Evolutionary conservation across 1,284 basidiomycete genomes (phyloP).

Genomic region (Puccinia triticina): DNA sequence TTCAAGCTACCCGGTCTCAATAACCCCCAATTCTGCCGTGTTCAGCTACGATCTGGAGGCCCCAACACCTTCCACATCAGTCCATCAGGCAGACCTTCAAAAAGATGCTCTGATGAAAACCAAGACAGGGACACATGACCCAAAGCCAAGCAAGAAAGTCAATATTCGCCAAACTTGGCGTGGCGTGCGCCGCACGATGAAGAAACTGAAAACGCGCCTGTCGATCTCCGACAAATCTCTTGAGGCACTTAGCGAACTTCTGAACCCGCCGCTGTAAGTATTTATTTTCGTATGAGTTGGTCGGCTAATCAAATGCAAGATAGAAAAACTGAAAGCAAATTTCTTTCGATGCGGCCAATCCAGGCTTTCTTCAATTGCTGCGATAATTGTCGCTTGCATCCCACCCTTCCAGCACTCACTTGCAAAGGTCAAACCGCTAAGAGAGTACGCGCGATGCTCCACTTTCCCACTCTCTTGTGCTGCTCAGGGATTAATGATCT

Average conservation of each 20-base stretch:
- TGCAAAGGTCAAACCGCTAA: conserved; percentile 59
- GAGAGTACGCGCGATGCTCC: conserved; percentile 54
- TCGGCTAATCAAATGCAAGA: neutral
- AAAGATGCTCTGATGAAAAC: neutral
- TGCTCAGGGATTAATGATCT: neutral
- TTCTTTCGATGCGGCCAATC: conserved; percentile 55
- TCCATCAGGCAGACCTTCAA: neutral
- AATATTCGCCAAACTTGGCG: neutral
- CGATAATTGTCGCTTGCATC: conserved; percentile 61
- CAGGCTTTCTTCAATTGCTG: conserved; percentile 61
- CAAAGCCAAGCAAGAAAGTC: neutral
- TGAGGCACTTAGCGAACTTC: conserved; percentile 54
- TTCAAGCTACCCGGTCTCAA: neutral
- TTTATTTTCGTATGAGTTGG: neutral
- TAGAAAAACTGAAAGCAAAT: conserved; percentile 18
- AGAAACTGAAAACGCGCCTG: neutral
- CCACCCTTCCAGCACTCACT: conserved; percentile 60
- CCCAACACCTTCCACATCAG: conserved; percentile 6
- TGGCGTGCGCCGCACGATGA: conserved; percentile 4
- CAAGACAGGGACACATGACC: neutral
- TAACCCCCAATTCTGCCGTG: neutral
- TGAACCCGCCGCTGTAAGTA: conserved; percentile 53
- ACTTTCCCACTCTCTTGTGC: neutral
- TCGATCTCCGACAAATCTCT: conserved; percentile 40
- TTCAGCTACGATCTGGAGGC: neutral